A percentile compares a stretch with the other conserved stretches of the same genome.
phyloP scores from a whole-genome alignment of 495 filamentous ascomycete genomes.

The Neurospora hispaniola region DNA sequence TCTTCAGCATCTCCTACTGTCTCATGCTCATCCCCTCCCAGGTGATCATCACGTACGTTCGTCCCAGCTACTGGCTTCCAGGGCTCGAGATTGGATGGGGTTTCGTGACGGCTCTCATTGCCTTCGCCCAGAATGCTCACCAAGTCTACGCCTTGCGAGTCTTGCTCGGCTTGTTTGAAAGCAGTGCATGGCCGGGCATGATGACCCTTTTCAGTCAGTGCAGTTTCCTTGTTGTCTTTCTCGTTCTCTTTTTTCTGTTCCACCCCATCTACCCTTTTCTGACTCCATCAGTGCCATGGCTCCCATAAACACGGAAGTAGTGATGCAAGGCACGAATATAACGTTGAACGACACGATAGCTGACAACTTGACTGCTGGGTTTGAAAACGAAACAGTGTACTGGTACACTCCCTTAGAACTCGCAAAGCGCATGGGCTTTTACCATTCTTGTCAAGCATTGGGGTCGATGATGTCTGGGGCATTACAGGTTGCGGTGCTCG shows the following conservation, averaged over 20 bases:
- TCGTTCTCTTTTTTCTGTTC: neutral
- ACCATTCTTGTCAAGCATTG: constrained; percentile 29
- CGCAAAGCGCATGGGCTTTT: constrained; percentile 33
- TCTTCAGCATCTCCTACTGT: constrained; percentile 35
- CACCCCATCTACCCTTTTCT: neutral
- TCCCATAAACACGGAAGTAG: neutral
- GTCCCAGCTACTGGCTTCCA: constrained; percentile 30
- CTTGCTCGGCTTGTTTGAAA: constrained; percentile 43
- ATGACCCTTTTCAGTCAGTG: constrained; percentile 29
- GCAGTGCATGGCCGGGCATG: constrained; percentile 33
- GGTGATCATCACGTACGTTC: constrained; percentile 39
- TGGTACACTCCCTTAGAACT: constrained; percentile 31
- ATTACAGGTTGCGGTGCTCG: constrained; percentile 43
- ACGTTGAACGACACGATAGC: neutral
- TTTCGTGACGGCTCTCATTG: constrained; percentile 25
- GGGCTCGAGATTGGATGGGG: constrained; percentile 35
- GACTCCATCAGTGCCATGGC: neutral
- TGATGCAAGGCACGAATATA: neutral
- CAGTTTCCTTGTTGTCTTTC: neutral
- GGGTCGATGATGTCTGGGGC: constrained; percentile 33
- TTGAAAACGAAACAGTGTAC: constrained; percentile 12
- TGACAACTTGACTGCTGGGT: neutral
- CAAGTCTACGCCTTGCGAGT: constrained; percentile 35
- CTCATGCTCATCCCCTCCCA: constrained; percentile 40
- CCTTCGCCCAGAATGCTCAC: constrained; percentile 16